These are phyloP conservation scores for Dittrichia graveolens DNA, from an alignment of 129 eudicot genomes.

Conservation along the genomic window DNA sequence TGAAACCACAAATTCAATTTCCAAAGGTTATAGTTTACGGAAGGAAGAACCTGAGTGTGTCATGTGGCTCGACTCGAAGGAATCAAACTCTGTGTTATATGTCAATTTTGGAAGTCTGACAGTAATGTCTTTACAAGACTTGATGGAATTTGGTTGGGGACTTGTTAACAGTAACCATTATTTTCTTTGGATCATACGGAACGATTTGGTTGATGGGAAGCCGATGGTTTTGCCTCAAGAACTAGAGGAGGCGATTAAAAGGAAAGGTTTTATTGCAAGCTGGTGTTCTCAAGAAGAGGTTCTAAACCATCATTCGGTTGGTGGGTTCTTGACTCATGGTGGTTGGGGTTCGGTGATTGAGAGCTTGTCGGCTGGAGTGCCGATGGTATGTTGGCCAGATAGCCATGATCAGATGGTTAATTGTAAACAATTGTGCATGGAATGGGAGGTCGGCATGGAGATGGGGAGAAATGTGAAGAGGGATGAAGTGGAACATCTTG, in stretches of 20 bases:
- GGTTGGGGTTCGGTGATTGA: slow-evolving; percentile 67
- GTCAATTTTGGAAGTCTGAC: slow-evolving; percentile 67
- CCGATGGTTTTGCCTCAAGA: slow-evolving; percentile 41
- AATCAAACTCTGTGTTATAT: slow-evolving; percentile 48
- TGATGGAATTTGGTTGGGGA: slow-evolving; percentile 66
- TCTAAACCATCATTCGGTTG: slow-evolving; percentile 46
- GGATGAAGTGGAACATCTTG: slow-evolving; percentile 49
- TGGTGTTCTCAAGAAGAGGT: slow-evolving; percentile 71
- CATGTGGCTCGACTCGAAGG: slow-evolving; percentile 52
- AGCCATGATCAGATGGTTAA: slow-evolving; percentile 60
- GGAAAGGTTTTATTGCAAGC: slow-evolving; percentile 41
- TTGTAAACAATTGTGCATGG: slow-evolving; percentile 50
- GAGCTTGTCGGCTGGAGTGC: slow-evolving; percentile 51
- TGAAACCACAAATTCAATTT: slow-evolving; percentile 2
- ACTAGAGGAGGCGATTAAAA: slow-evolving; percentile 33
- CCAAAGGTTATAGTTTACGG: slow-evolving; percentile 51
- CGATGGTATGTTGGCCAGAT: slow-evolving; percentile 62
- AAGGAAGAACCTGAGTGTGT: slow-evolving; percentile 52
- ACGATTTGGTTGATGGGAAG: slow-evolving; percentile 45
- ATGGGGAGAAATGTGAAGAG: slow-evolving; percentile 51
- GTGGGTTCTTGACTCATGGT: slow-evolving; percentile 60
- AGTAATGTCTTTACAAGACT: slow-evolving; percentile 41
- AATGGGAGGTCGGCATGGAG: slow-evolving; percentile 63
- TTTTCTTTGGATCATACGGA: slow-evolving; percentile 61
- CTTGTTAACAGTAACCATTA: slow-evolving; percentile 48